Evolutionary conservation across 139 green algal genomes (phyloP), one percentile per base, ranked within the genome.

Genomic region (Auxenochlorella protothecoides): DNA sequence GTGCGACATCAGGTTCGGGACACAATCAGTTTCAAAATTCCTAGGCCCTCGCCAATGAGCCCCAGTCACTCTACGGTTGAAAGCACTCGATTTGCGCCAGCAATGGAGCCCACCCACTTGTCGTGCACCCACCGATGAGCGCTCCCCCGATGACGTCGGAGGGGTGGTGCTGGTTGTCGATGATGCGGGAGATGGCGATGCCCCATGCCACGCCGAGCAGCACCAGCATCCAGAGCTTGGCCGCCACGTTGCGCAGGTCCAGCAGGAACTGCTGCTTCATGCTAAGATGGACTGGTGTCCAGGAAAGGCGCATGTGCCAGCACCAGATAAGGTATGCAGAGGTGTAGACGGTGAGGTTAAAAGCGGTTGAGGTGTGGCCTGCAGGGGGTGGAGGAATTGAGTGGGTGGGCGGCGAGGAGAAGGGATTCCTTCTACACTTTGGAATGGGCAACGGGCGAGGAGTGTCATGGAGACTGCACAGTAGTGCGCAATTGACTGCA

Each of bases 321-420:
- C 75, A 77, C 77, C 77, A 82, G 55, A 82, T 79, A 16, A 79
- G 62, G 65, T 82, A 82, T 53, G 16, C 73, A 27, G 54, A 70
- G 57, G 77, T 73, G 66, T 82, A 82, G 27, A 72, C 61, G 2
- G 61, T 53, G 13, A 82, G 63, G 59, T 69, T 78, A 53, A 82
- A 79, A 15, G 54, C 68, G 53, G 71, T 63, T 8, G 72, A 71
- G 55, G 77, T 63, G 27, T 82, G 77, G 60, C 72, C 72, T 66
- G 77, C 69, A 12, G 56, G 71, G 13, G 8, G 12, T 12, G 12
- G 57, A 57, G 5, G 63, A 8, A 53, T 44, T 44, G 27, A 44
- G 27, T 44, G 27, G 27, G 27, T 44, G 27, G 27, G 27, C 27
- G 27, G 27, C 27, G 27, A 44, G 27, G 27, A 44, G 27, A 44